Conservation (phyloP, 179 eudicot species). For the Patellifolia procumbens region DNA sequence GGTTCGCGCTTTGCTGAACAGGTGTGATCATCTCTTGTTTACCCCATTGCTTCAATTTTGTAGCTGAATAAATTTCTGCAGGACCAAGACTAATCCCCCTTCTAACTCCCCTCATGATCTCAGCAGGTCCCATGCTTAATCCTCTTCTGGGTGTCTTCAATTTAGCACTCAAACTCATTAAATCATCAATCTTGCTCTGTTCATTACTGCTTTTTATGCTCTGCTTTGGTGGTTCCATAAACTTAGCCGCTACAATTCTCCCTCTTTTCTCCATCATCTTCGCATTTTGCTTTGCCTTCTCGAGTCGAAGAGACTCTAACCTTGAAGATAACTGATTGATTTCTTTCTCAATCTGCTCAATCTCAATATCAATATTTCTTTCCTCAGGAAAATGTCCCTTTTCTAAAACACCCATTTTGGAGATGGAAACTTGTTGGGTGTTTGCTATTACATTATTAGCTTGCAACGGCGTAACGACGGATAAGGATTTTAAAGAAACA, state of each 20-base stretch:
- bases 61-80: slow-evolving; percentile 51
- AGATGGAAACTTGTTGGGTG: slow-evolving; percentile 14
- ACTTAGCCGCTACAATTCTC: slow-evolving; percentile 62
- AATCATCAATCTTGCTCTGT: slow-evolving; percentile 44
- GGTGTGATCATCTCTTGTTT: slow-evolving; percentile 60
- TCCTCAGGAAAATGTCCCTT: slow-evolving; percentile 35
- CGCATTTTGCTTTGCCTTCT: slow-evolving; percentile 53
- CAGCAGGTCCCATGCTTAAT: slow-evolving; percentile 58
- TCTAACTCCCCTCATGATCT: slow-evolving; percentile 44
- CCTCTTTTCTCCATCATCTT: slow-evolving; percentile 47
- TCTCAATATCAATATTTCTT: slow-evolving; percentile 61
- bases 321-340: slow-evolving; percentile 54
- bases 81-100: slow-evolving; percentile 76
- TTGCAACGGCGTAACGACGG: slow-evolving; percentile 29
- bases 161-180: slow-evolving; percentile 31
- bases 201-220: slow-evolving; percentile 33
- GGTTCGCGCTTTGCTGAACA: slow-evolving; percentile 40
- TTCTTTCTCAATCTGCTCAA: slow-evolving; percentile 73
- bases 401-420: slow-evolving; percentile 25
- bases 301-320: slow-evolving; percentile 56
- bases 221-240: slow-evolving; percentile 56
- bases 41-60: slow-evolving; percentile 40
- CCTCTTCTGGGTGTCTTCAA: slow-evolving; percentile 61
- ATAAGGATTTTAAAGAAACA: slow-evolving; percentile 34
- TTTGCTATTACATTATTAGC: slow-evolving; percentile 24